A percentile compares a stretch with the other conserved stretches of the same genome.
phyloP scores from a whole-genome alignment of 176 grass and related monocot species.

The Saccharum officinarum region DNA sequence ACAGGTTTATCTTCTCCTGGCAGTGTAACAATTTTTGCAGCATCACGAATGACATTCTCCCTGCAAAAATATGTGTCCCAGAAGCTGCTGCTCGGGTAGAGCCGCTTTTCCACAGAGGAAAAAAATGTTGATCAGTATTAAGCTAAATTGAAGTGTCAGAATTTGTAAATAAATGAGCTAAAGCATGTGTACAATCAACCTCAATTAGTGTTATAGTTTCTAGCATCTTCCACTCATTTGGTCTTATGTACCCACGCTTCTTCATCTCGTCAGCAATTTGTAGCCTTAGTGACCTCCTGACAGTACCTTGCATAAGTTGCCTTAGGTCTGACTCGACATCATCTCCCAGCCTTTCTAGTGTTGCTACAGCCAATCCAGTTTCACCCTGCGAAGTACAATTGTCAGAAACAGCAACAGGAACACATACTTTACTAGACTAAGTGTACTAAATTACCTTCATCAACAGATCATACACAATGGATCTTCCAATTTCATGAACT shows the following conservation, averaged over 20 bases:
- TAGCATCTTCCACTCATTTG: constrained; percentile 75
- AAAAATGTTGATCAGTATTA: constrained; percentile 44
- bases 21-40: constrained; percentile 48
- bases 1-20: constrained; percentile 57
- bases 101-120: constrained; percentile 52
- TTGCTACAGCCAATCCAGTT: constrained; percentile 72
- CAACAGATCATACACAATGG: constrained; percentile 92
- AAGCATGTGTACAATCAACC: constrained; percentile 57
- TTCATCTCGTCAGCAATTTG: constrained; percentile 87
- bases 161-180: constrained; percentile 16
- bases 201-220: constrained; percentile 82
- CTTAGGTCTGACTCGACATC: constrained; percentile 78
- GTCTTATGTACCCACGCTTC: constrained; percentile 57
- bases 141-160: background rate
- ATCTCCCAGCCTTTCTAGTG: constrained; percentile 86
- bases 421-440: constrained; percentile 21
- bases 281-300: constrained; percentile 79
- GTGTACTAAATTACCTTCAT: constrained; percentile 62
- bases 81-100: constrained; percentile 90
- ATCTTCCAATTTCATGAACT: constrained; percentile 80
- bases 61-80: constrained; percentile 72
- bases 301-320: constrained; percentile 88
- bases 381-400: constrained; percentile 69
- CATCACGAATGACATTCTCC: constrained; percentile 48
- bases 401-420: constrained; percentile 38